Conservation (phyloP, 345 rosid species). For the Citrus unshiu region DNA sequence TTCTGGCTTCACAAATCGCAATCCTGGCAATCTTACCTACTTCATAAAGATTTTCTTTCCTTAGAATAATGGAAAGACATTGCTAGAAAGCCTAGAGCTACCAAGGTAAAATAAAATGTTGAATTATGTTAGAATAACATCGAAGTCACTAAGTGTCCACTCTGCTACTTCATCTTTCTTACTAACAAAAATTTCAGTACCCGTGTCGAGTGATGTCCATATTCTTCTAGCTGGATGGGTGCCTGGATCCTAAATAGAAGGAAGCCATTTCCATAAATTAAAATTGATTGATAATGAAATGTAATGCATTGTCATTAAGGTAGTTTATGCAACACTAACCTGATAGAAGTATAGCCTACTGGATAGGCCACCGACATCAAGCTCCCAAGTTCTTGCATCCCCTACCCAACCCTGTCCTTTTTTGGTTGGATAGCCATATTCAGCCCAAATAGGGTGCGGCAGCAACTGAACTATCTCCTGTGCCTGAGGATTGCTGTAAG, state of each 20-base stretch:
- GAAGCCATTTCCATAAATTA: neutral
- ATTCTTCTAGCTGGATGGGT: slow-evolving; percentile 57
- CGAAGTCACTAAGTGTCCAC: slow-evolving; percentile 56
- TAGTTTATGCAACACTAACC: slow-evolving; percentile 24
- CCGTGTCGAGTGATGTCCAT: slow-evolving; percentile 65
- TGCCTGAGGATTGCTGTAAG: slow-evolving; percentile 73
- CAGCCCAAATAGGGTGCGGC: slow-evolving; percentile 72
- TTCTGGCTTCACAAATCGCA: neutral
- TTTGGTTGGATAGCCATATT: slow-evolving; percentile 61
- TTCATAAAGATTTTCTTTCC: neutral
- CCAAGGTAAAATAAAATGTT: neutral
- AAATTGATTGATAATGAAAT: neutral
- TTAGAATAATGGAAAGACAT: neutral
- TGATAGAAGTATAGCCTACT: slow-evolving; percentile 73
- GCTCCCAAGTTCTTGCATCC: slow-evolving; percentile 67
- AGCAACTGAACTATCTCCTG: slow-evolving; percentile 70
- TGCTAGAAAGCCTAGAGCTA: neutral
- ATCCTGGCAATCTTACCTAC: neutral
- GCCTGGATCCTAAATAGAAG: slow-evolving; percentile 49
- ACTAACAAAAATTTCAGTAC: slow-evolving; percentile 56
- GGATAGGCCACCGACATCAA: slow-evolving; percentile 61
- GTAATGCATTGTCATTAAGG: neutral
- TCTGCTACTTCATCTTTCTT: slow-evolving; percentile 49
- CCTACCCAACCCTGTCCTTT: slow-evolving; percentile 71
- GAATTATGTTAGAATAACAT: slow-evolving; percentile 34